Evolutionary conservation across 2,329 filamentous ascomycete genomes (phyloP), one percentile per base, ranked within the genome.

Genomic region (Aspergillus oerlinghausenensis): DNA sequence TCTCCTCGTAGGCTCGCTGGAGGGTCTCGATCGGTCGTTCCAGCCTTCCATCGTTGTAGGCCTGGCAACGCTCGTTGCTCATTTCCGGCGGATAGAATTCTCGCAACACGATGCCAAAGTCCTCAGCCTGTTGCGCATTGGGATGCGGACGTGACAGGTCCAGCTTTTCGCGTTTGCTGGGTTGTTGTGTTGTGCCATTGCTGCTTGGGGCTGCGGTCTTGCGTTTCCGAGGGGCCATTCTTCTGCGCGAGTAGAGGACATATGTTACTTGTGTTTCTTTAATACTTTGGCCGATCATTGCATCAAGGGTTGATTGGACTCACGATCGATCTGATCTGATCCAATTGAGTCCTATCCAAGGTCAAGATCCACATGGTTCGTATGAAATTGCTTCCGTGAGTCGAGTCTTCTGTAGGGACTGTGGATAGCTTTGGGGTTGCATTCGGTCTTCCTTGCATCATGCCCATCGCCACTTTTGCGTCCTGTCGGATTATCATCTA

Each of bases 61-160:
- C 86, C 4, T 80, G 78, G 52, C 89, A 92, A 42, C 92, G 86
- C 51, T 82, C 84, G 65, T 91, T 94, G 75, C 82, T 89, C 87
- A 97, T 95, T 70, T 96, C 91, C 1, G 84, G 83, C 0, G 91
- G 91, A 65, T 96, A 97, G 75, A 87, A 96, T 50, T 89, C 82
- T 43, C 87, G 85, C 38, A 88, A 77, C 0, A 90, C 84, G 51
- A 90, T 85, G 19, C 85, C 86, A 62, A 87, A 76, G 19, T 78
- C 71, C 55, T 79, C 77, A 6, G 73, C 66, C 57, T 77, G 71
- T 58, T 76, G 66, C 1, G 76, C 69, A 50, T 71, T 69, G 3
- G 65, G 70, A 54, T 73, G 71, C 0, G 67, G 68, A n/a, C 60
- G 55, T 1, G 53, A 55, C 19, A 68, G 29, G 43, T 66, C 62